Evolutionary conservation across 1,284 basidiomycete species (phyloP).

Genomic region (Microbotryomycetes sp.): DNA sequence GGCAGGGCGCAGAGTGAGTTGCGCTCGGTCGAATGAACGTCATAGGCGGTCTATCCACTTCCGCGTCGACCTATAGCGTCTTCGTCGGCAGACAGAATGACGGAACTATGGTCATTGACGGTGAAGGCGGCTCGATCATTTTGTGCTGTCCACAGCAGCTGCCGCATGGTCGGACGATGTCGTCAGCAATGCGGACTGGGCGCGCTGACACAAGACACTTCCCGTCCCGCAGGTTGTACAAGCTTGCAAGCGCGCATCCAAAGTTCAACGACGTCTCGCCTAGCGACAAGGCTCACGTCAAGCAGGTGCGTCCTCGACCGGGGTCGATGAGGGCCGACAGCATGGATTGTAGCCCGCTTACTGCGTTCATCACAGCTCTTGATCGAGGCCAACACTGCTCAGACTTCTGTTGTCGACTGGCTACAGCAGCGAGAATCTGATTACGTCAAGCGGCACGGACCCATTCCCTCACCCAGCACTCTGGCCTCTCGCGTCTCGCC

Average conservation of each 20-base stretch:
- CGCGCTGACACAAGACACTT: slow-evolving; percentile 6
- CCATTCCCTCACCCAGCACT: not conserved
- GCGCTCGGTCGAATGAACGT: not conserved
- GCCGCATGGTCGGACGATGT: too few species aligned
- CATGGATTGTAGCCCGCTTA: not conserved
- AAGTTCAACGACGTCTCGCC: not conserved
- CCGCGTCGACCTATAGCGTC: not conserved
- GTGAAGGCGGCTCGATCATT: not conserved
- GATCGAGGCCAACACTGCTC: not conserved
- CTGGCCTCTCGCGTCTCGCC: not conserved
- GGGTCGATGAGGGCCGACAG: not conserved
- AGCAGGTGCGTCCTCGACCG: not conserved
- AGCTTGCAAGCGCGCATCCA: not conserved
- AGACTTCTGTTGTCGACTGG: slow-evolving; percentile 1
- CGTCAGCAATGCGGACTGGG: not conserved
- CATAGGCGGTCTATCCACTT: too few species aligned
- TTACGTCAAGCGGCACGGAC: not conserved
- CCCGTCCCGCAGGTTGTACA: slow-evolving; percentile 1
- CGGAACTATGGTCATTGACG: not conserved
- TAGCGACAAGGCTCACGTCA: not conserved
- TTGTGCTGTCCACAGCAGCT: not conserved
- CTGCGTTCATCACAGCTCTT: not conserved
- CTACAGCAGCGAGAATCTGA: slow-evolving; percentile 11
- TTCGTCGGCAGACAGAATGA: not conserved
- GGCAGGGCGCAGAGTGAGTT: slow-evolving; percentile 29